Conservation (phyloP, 768 basidiomycete species). For the Ephemerocybe angulata region DNA sequence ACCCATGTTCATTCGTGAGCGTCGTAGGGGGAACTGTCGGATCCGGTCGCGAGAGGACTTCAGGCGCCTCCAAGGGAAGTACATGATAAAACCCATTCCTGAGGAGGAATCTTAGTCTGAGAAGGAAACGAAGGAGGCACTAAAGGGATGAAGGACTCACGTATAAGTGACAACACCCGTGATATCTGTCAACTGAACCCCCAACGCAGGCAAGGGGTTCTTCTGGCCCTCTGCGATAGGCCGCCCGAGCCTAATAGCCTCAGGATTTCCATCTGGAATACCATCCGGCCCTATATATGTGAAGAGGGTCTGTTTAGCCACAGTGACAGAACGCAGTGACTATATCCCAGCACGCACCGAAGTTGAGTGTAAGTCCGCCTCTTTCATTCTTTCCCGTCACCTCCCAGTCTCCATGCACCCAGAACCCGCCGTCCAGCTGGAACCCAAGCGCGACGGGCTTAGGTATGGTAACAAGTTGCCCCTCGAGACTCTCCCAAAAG, state of each 20-base stretch:
- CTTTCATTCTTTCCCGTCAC: constrained; percentile 52
- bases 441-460: constrained; percentile 46
- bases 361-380: constrained; percentile 51
- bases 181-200: constrained; percentile 45
- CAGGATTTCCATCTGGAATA: constrained; percentile 57
- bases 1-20: constrained; percentile 18
- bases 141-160: constrained; percentile 25
- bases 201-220: constrained; percentile 47
- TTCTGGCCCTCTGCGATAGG: constrained; percentile 52
- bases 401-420: constrained; percentile 57
- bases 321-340: no score
- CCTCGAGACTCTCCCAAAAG: constrained; percentile 63
- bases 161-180: constrained; percentile 54
- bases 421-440: constrained; percentile 51
- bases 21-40: constrained; percentile 35
- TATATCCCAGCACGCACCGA: constrained; percentile 26
- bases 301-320: not conserved
- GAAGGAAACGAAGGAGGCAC: not conserved
- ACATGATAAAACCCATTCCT: constrained; percentile 55
- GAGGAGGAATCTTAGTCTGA: not conserved
- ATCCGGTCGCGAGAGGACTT: constrained; percentile 38
- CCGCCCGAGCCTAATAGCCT: constrained; percentile 49
- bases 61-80: constrained; percentile 53
- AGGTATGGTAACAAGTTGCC: constrained; percentile 51
- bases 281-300: constrained; percentile 38